phyloP scores from a whole-genome alignment of 2,329 filamentous ascomycete species.

The Talaromyces sp. region DNA sequence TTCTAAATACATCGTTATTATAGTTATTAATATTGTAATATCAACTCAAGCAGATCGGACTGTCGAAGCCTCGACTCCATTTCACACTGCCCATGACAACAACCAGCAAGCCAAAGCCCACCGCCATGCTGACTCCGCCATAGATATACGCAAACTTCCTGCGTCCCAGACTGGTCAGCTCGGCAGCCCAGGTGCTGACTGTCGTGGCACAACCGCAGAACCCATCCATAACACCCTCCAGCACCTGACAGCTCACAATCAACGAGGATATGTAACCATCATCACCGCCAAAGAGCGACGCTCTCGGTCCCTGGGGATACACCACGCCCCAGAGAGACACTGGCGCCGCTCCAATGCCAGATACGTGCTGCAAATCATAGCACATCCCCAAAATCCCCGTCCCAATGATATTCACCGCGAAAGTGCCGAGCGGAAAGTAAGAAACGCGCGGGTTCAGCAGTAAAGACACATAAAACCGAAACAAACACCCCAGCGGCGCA shows the following conservation, averaged over 20 bases:
- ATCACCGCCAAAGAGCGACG: not conserved
- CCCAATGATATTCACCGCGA: constrained; percentile 73
- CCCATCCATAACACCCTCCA: constrained; percentile 63
- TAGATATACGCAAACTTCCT: constrained; percentile 50
- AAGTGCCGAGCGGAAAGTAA: constrained; percentile 80
- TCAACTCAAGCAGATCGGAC: not conserved
- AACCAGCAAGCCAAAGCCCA: constrained; percentile 46
- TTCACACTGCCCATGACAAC: constrained; percentile 53
- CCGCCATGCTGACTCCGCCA: constrained; percentile 43
- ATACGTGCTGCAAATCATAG: constrained; percentile 70
- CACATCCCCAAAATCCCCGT: constrained; percentile 69
- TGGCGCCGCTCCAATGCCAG: constrained; percentile 40
- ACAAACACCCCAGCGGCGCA: constrained; percentile 71
- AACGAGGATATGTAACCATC: constrained; percentile 29
- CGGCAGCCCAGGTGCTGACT: constrained; percentile 62
- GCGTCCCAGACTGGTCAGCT: constrained; percentile 49
- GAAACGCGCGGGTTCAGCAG: constrained; percentile 63
- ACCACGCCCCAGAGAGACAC: constrained; percentile 28
- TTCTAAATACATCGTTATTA: not conserved
- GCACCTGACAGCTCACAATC: constrained; percentile 58
- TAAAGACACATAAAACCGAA: constrained; percentile 67
- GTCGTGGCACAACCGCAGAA: constrained; percentile 65
- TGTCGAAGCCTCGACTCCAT: constrained; percentile 44
- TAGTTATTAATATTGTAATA: constrained; percentile 1
- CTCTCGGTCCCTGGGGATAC: not conserved